Evolutionary conservation across 176 grass and related monocot species (phyloP).

Genomic region (Rhynchospora breviuscula): DNA sequence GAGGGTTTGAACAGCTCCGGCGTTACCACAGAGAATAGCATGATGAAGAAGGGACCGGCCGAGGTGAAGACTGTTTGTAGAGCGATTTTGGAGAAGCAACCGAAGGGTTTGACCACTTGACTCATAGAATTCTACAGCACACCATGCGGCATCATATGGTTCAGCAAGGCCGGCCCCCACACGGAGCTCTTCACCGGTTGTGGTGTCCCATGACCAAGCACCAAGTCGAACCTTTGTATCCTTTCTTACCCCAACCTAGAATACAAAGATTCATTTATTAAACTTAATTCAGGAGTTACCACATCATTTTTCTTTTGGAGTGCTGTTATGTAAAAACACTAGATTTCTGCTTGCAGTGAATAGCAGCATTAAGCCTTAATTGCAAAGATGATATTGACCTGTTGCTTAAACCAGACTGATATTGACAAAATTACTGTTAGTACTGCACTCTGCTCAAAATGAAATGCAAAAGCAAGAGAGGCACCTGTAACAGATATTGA

Average conservation of each 20-base stretch:
- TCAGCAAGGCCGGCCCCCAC: constrained; percentile 87
- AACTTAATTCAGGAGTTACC: neutral
- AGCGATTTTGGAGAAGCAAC: constrained; percentile 61
- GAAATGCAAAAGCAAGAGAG: neutral
- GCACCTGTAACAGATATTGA: constrained; percentile 69
- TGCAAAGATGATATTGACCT: neutral
- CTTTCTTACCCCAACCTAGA: constrained; percentile 57
- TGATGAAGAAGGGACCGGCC: constrained; percentile 83
- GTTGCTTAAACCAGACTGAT: neutral
- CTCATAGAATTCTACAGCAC: constrained; percentile 92
- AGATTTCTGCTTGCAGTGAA: neutral
- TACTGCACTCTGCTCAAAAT: neutral
- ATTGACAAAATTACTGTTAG: neutral
- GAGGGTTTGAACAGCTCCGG: constrained; percentile 49
- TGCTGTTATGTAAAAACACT: neutral
- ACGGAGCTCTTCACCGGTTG: constrained; percentile 81
- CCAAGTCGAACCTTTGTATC: constrained; percentile 73
- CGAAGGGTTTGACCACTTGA: constrained; percentile 57
- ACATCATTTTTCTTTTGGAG: neutral
- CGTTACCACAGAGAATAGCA: constrained; percentile 74
- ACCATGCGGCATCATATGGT: constrained; percentile 71
- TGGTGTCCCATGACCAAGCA: constrained; percentile 87
- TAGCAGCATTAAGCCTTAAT: neutral
- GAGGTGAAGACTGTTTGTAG: constrained; percentile 27
- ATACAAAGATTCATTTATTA: neutral